Evolutionary conservation across 331 rosid genomes (phyloP).

Genomic region (Dryas integrifolia): DNA sequence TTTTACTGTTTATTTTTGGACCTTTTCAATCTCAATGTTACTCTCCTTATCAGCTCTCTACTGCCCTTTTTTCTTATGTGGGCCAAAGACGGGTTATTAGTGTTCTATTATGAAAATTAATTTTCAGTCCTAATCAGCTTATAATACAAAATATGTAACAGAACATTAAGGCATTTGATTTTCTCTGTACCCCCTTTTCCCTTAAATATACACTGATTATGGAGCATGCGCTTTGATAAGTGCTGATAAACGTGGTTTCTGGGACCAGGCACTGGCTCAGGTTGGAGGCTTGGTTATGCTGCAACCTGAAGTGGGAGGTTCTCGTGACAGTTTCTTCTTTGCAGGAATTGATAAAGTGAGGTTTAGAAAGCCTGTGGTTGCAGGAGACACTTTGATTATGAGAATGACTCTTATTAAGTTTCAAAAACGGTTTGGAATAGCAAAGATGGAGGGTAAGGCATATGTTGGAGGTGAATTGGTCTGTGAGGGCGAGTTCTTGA

Average conservation of each 20-base stretch:
- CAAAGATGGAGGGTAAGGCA: slow-evolving; percentile 91
- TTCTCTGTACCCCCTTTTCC: background rate
- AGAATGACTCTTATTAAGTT: slow-evolving; percentile 77
- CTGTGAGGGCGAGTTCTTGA: slow-evolving; percentile 88
- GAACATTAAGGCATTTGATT: background rate
- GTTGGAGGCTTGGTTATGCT: slow-evolving; percentile 83
- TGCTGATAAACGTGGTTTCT: slow-evolving; percentile 12
- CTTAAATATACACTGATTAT: background rate
- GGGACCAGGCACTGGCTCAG: slow-evolving; percentile 80
- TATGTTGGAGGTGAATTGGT: slow-evolving; percentile 82
- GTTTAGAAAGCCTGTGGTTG: slow-evolving; percentile 76
- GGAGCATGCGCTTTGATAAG: background rate
- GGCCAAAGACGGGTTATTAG: too few relatives aligned
- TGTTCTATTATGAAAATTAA: too few relatives aligned
- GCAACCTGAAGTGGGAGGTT: slow-evolving; percentile 81
- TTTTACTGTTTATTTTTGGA: too few relatives aligned
- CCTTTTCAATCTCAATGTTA: too few relatives aligned
- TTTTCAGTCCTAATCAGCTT: too few relatives aligned
- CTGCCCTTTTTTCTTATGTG: too few relatives aligned
- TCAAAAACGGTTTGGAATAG: slow-evolving; percentile 78
- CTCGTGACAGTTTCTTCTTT: slow-evolving; percentile 71
- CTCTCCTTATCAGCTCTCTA: too few relatives aligned
- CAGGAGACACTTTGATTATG: slow-evolving; percentile 91
- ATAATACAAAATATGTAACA: background rate
- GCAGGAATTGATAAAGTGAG: slow-evolving; percentile 84